Base-by-base conservation (phyloP, 2,329 filamentous ascomycete species). In the Aotearoamyces nothofagi region DNA sequence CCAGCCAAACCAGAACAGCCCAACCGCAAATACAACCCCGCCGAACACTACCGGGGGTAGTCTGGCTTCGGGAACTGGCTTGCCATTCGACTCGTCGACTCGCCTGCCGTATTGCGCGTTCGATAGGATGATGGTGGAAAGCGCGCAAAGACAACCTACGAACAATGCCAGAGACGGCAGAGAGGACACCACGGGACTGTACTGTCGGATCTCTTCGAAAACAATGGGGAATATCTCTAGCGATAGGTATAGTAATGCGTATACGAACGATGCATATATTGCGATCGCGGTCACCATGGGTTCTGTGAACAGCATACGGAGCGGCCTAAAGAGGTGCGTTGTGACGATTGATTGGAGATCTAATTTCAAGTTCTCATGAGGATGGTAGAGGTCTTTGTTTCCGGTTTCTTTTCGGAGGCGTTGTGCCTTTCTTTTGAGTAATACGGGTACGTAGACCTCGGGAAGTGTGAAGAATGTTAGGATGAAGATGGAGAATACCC, bases 211-310 rank as follows among this genome's bases (percentile, higher is more conserved):
- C 9, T 58, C 62, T 13, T 56, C 41, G 49, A 80, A 81, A n/a
- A 79, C 66, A 2, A 80, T 57, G 0, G 76, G 74, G 8, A 82
- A 63, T 3, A 51, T 53, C 38, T 47, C 53, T 22, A 56, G 49
- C 60, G 71, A 54, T 33, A 82, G 58, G 47, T 80, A 82, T 0
- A 82, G 57, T 1, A 80, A 61, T 0, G 68, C 73, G 71, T 75
- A 82, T 27, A 65, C 69, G 49, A 82, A 82, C 0, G 73, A 61
- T 1, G 74, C 67, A 72, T 78, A 82, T 3, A 78, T 53, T 0
- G 69, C 71, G 52, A 82, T 82, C 54, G 60, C 70, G 44, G 70
- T 70, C 1, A 74, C 64, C 9, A 72, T 66, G 0, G 67, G 64
- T 37, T 74, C 69, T 0, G 66, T 73, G 15, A 61, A 41, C 5